Evolutionary conservation across 164 flowering plant genomes (phyloP), one percentile per base, ranked within the genome.

Genomic region (Vitis labrusca): DNA sequence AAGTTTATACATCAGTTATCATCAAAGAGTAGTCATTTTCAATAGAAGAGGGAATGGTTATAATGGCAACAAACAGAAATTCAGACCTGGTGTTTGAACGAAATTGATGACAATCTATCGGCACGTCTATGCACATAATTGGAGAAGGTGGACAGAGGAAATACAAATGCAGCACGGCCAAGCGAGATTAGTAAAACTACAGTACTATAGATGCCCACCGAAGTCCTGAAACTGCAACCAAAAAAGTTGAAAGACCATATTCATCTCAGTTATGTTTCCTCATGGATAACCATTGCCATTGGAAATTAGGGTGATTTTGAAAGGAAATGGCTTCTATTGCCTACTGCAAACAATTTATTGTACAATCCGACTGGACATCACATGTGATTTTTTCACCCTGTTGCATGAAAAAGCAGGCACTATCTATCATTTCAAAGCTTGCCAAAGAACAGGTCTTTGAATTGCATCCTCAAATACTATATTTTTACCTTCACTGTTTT

Each of bases 101-200:
- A 80, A 61, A 92, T 79, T 10, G 73, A 15, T 27, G 79, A 13
- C 32, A 79, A 27, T 61, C 80, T 73, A 12, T 63, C 72, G 3
- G 74, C 57, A 14, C 27, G 79, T 47, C 82, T 73, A 65, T 81
- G 82, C 83, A 84, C 74, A 54, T 71, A 87, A 71, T 94, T 92
- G 19, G 97, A 83, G 4, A 92, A 29, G 9, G 76, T 76, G 37
- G 97, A 91, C 13, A 89, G 88, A 4, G 95, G 97, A 73, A 92
- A 92, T 29, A 92, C 95, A 78, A 91, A 94, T 12, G 92, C 98
- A 17, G 95, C 98, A 55, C 97, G 98, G 8, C 94, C 97, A 63
- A 94, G 70, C 54, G 81, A 68, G 63, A 85, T 80, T 32, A 92
- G 77, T 3, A 86, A 32, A 48, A 89, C 72, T 47, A 88, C 15